Evolutionary conservation across 2,329 filamentous ascomycete species (phyloP).

Genomic region (Colletotrichum sp.): DNA sequence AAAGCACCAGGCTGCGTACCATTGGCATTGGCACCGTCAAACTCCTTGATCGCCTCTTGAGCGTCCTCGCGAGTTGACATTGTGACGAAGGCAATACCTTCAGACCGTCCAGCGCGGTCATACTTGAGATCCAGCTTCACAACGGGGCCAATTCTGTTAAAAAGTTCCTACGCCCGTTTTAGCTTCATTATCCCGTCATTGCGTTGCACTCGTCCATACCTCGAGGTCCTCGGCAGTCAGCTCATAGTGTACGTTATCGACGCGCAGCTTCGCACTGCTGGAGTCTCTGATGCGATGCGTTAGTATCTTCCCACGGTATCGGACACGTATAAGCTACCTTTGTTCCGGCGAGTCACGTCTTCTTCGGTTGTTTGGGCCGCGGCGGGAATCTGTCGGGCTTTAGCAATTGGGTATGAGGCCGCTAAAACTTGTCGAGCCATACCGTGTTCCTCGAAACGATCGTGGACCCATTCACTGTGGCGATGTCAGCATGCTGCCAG

Average conservation of each 20-base stretch:
- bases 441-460: conserved; percentile 82
- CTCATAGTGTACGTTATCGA: conserved; percentile 93
- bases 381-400: conserved; percentile 39
- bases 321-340: conserved; percentile 29
- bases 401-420: background rate
- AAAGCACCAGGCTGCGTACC: conserved; percentile 46
- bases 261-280: conserved; percentile 73
- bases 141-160: conserved; percentile 77
- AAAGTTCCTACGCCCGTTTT: conserved; percentile 68
- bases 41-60: conserved; percentile 75
- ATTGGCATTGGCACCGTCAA: conserved; percentile 89
- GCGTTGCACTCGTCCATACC: conserved; percentile 50
- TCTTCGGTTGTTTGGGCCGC: conserved; percentile 45
- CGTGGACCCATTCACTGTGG: conserved; percentile 88
- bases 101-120: conserved; percentile 86
- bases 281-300: conserved; percentile 45
- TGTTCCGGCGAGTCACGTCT: conserved; percentile 48
- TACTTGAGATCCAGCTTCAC: conserved; percentile 74
- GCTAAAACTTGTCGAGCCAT: conserved; percentile 23
- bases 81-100: conserved; percentile 83
- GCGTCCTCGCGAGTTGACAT: conserved; percentile 78
- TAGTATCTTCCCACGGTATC: conserved; percentile 22
- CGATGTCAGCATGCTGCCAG: conserved; percentile 26
- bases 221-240: conserved; percentile 83
- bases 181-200: conserved; percentile 21